Evolutionary conservation across 1,284 basidiomycete species (phyloP).

Genomic region (Moesziomyces globuligerus): DNA sequence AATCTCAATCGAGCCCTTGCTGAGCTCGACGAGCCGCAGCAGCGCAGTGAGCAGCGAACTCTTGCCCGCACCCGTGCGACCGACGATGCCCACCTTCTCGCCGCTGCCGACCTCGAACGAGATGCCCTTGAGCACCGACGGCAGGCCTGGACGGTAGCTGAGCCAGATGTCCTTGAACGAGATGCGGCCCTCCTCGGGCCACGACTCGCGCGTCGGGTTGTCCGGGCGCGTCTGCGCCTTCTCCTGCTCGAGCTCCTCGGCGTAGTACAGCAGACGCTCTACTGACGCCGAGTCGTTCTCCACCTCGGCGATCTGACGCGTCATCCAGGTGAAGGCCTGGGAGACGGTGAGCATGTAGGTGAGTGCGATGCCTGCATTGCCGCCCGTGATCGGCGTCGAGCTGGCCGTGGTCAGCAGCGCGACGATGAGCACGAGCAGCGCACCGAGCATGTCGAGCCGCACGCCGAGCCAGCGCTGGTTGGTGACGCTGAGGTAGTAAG

Average conservation of each 20-base stretch:
- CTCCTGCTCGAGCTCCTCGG: conserved; percentile 63
- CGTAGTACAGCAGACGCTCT: conserved; percentile 66
- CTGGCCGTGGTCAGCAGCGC: conserved; percentile 56
- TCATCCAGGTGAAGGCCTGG: conserved; percentile 64
- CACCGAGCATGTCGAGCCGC: conserved; percentile 70
- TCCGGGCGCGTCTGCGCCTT: conserved; percentile 55
- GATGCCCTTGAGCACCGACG: conserved; percentile 70
- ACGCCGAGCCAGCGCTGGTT: conserved; percentile 88
- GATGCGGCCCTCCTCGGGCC: conserved; percentile 66
- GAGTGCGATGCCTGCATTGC: conserved; percentile 61
- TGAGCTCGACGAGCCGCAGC: conserved; percentile 78
- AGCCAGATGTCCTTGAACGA: conserved; percentile 67
- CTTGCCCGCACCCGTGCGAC: conserved; percentile 73
- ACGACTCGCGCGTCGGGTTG: conserved; percentile 51
- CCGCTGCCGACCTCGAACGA: conserved; percentile 68
- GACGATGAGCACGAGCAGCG: conserved; percentile 61
- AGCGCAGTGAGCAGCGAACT: conserved; percentile 78
- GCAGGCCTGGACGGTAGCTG: conserved; percentile 71
- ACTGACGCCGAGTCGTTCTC: conserved; percentile 67
- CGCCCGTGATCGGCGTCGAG: conserved; percentile 37
- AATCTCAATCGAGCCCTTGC: conserved; percentile 75
- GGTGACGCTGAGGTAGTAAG: conserved; percentile 84
- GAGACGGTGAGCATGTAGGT: conserved; percentile 61
- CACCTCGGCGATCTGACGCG: conserved; percentile 67
- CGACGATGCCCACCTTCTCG: conserved; percentile 73